Evolutionary conservation across 2,329 filamentous ascomycete genomes (phyloP), one percentile per base, ranked within the genome.

Genomic region (Pseudodiploospora longispora): DNA sequence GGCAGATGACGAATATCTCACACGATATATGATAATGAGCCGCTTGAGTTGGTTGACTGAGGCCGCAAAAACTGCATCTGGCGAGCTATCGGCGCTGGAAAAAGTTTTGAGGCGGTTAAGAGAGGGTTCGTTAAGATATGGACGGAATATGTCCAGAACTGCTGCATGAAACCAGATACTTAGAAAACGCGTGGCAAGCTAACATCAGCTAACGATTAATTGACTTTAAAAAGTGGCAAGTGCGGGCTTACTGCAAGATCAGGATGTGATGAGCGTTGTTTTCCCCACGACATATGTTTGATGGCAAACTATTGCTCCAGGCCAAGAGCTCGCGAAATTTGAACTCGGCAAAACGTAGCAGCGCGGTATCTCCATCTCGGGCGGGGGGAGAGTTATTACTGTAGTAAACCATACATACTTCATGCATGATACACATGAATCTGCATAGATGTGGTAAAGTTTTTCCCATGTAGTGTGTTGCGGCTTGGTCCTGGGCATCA

Each of bases 91-190:
- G 0, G 19, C 40, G 3, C 55, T 55, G 1, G 59, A 48, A 43
- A 68, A 67, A 1, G 65, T 66, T 34, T 36, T 52, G 10, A 66
- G 45, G 2, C 51, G 51, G 4, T 38, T 35, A 6, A 40, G 48
- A 29, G 51, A 31, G 4, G 35, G 41, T 1, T 42, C 19, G 39
- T 41, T 30, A 5, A 50, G 39, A 37, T 57, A 55, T 6, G 54
- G 54, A 2, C 53, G 50, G n/a, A 66, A 60, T 6, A 69, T 58
- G 27, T 63, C 59, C 4, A 69, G 58, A 10, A 69, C 54, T 8
- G 57, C 60, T 6, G 58, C 56, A 34, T 69, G 65, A 5, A 67
- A 51, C 64, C 63, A 68, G n/a, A 68, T 61, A 41, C 66, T 69
- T 35, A 9, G 3, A 10, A 27, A 19, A 19, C 19, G 19, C 19